Conservation (phyloP, 768 basidiomycete species). For the Mycena pura region DNA sequence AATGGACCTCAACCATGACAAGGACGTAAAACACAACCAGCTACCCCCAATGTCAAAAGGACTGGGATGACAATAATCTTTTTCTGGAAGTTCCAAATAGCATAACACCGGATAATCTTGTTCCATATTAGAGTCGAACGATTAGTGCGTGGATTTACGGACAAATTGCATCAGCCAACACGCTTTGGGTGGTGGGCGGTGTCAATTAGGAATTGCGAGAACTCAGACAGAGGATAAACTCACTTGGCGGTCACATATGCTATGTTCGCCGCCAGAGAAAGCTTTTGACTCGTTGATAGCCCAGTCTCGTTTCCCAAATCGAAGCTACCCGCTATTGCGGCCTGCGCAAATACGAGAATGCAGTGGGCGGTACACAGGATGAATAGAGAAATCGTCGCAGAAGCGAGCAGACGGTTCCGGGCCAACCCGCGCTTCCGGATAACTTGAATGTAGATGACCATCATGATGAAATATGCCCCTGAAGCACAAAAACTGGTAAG, state of each 20-base stretch:
- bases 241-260: not conserved
- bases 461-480: too few species aligned
- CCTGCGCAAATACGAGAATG: not conserved
- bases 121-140: not conserved
- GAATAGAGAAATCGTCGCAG: not conserved
- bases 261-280: too few species aligned
- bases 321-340: too few species aligned
- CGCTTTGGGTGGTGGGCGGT: too few species aligned
- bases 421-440: too few species aligned
- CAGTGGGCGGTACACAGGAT: constrained; percentile 3
- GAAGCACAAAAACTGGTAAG: too few species aligned
- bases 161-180: constrained; percentile 1
- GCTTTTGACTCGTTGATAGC: too few species aligned
- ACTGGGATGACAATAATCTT: not conserved
- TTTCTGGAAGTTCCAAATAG: not conserved
- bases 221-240: not conserved
- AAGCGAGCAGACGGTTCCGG: too few species aligned
- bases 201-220: too few species aligned
- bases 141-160: not conserved
- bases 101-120: constrained; percentile 8
- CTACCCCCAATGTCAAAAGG: not conserved
- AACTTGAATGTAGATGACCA: too few species aligned
- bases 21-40: not conserved
- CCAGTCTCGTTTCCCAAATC: too few species aligned
- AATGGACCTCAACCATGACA: not conserved